Conservation (phyloP, 495 filamentous ascomycete genomes). For the Penicillium lividum region DNA sequence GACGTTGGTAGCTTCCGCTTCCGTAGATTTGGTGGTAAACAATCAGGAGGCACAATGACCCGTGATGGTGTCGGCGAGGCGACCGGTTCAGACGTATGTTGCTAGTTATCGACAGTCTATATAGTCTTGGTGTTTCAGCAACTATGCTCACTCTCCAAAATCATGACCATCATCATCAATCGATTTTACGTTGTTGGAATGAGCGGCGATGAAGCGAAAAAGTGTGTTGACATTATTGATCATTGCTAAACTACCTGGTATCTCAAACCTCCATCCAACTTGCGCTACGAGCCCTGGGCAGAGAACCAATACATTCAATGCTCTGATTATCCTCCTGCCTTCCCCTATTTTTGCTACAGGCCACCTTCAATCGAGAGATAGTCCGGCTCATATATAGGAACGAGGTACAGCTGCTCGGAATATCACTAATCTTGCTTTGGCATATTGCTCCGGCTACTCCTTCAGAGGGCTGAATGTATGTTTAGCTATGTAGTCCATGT, state of each 20-base stretch:
- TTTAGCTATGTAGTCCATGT: constrained; percentile 27
- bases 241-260: constrained; percentile 14
- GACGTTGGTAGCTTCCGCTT: too few relatives aligned
- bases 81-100: too few relatives aligned
- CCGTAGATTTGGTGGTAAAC: too few relatives aligned
- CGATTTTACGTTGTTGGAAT: constrained; percentile 25
- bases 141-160: constrained; percentile 23
- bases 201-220: constrained; percentile 1
- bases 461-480: constrained; percentile 23
- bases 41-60: too few relatives aligned
- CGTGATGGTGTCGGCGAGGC: too few relatives aligned
- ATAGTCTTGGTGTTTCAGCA: constrained; percentile 25
- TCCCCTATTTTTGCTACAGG: constrained; percentile 21
- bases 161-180: constrained; percentile 28
- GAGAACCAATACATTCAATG: constrained; percentile 12
- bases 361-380: constrained; percentile 13
- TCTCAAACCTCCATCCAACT: constrained; percentile 10
- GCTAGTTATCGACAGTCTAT: constrained; percentile 9
- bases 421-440: constrained; percentile 20
- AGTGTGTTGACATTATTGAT: constrained; percentile 9
- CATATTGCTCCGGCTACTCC: constrained; percentile 18
- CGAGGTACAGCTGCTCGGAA: constrained; percentile 20
- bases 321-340: constrained; percentile 23
- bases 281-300: constrained; percentile 13
- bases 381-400: constrained; percentile 17